Evolutionary conservation across 345 rosid species (phyloP).

Genomic region (Mangifera indica): DNA sequence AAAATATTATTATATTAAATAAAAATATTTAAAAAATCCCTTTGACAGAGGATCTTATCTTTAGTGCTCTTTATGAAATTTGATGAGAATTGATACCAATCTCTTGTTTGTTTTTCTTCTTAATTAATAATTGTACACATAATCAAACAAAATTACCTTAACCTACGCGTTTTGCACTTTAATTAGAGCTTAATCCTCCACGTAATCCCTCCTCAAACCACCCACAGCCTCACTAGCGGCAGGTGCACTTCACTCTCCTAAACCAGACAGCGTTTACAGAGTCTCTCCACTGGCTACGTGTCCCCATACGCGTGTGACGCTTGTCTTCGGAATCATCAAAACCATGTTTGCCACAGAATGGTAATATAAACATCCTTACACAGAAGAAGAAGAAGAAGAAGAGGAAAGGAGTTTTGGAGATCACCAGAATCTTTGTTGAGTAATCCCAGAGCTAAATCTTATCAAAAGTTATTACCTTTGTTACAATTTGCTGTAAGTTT

Average conservation of each 20-base stretch:
- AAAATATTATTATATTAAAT: no score
- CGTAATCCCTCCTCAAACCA: neutral
- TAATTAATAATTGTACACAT: conserved; percentile 4
- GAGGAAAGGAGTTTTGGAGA: conserved; percentile 13
- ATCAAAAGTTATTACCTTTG: conserved; percentile 17
- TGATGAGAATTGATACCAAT: neutral
- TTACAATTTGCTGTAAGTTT: neutral
- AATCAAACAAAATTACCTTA: neutral
- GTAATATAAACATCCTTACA: neutral
- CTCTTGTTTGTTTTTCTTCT: neutral
- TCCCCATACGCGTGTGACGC: conserved; percentile 17
- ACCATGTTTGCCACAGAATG: conserved; percentile 15
- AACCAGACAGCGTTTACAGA: neutral
- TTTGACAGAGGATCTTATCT: neutral
- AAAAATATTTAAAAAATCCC: no score
- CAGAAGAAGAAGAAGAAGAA: neutral
- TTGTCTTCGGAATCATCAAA: conserved; percentile 10
- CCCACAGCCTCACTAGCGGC: neutral
- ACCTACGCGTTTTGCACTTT: conserved; percentile 4
- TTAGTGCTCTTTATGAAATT: neutral
- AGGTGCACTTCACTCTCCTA: conserved; percentile 2
- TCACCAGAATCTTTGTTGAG: conserved; percentile 1
- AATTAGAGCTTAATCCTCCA: neutral
- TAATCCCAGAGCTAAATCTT: conserved; percentile 5
- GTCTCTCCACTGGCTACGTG: neutral